Evolutionary conservation across 2,329 filamentous ascomycete genomes (phyloP).

Genomic region (Geosmithia morbida): DNA sequence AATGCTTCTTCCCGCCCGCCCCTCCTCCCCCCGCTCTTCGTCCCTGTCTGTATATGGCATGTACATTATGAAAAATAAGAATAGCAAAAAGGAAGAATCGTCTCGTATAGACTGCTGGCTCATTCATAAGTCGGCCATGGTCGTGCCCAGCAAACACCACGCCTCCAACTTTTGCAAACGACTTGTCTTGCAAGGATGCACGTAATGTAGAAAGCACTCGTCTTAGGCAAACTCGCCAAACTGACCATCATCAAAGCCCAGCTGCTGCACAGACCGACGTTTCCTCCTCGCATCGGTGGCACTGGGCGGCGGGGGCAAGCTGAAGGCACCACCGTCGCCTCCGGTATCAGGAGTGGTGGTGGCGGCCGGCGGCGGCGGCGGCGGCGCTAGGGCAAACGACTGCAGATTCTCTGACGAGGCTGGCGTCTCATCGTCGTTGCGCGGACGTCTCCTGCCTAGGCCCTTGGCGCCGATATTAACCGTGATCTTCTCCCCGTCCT

Average conservation of each 20-base stretch:
- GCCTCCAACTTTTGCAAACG: not conserved
- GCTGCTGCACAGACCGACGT: conserved; percentile 42
- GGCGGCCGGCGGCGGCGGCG: conserved; percentile 31
- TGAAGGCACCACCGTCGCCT: conserved; percentile 23
- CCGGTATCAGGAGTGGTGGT: conserved; percentile 6
- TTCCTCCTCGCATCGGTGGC: conserved; percentile 45
- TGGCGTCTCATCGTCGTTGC: conserved; percentile 7
- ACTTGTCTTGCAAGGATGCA: not conserved
- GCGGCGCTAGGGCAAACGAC: conserved; percentile 63
- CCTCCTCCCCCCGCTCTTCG: too few species aligned
- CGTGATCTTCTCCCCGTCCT: conserved; percentile 80
- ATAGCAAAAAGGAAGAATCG: not conserved
- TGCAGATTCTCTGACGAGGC: conserved; percentile 17
- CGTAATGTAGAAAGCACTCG: not conserved
- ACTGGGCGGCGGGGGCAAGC: conserved; percentile 55
- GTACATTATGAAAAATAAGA: not conserved
- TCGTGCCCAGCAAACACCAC: not conserved
- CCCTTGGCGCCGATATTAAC: conserved; percentile 52
- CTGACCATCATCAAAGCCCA: conserved; percentile 78
- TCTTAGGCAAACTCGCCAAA: conserved; percentile 64
- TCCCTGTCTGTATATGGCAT: not conserved
- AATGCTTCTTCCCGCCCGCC: too few species aligned
- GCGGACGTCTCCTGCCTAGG: conserved; percentile 31
- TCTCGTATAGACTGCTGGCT: not conserved
- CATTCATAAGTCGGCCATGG: not conserved